These are phyloP conservation scores for Dissophora ornata DNA, from an alignment of 192 early-diverging fungal species.

Conservation along the genomic window DNA sequence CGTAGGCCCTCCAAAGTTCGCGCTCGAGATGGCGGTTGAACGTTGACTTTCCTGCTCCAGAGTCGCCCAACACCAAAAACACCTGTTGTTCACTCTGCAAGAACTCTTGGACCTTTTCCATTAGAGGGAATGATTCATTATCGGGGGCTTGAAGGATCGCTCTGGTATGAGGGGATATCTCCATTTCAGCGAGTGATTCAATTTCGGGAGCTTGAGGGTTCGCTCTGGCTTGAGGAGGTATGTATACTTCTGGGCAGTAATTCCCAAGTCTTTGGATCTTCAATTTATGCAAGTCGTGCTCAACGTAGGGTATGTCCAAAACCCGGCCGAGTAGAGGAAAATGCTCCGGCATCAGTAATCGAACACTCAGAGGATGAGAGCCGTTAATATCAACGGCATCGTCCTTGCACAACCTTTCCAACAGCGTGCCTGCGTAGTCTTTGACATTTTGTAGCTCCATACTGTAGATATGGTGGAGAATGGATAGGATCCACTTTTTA, in stretches of 20 bases:
- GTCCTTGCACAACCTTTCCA: not conserved
- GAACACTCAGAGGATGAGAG: not conserved
- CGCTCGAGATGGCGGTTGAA: not conserved
- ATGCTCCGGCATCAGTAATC: not conserved
- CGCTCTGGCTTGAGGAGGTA: constrained; percentile 20
- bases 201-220: too few species aligned
- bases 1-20: not conserved
- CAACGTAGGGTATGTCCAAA: constrained; percentile 17
- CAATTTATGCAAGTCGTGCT: constrained; percentile 25
- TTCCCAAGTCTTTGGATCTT: constrained; percentile 4
- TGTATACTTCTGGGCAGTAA: constrained; percentile 11
- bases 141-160: not conserved
- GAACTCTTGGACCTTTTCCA: too few species aligned
- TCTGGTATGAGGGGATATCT: too few species aligned
- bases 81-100: too few species aligned
- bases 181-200: too few species aligned
- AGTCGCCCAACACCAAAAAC: too few species aligned
- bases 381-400: not conserved
- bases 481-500: constrained; percentile 7
- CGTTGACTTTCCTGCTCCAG: not conserved
- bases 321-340: constrained; percentile 14
- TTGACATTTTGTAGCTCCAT: not conserved
- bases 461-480: not conserved
- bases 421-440: not conserved
- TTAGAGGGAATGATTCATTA: not conserved